Base-by-base conservation (phyloP, 1,284 basidiomycete genomes). In the Inonotus hispidus region DNA sequence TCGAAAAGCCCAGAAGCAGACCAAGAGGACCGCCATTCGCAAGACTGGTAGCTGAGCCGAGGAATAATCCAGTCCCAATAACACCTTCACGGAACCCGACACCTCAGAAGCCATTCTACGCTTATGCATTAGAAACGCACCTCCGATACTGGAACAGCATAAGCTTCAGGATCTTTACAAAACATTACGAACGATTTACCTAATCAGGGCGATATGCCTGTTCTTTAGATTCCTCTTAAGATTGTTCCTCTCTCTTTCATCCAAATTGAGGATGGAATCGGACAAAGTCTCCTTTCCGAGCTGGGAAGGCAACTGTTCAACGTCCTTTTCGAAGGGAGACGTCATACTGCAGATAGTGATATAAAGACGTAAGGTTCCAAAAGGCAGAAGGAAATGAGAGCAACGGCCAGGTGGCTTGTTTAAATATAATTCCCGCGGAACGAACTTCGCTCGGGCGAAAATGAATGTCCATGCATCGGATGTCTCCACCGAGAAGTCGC, bases 41-140 rank as follows among this genome's bases (percentile, higher is more conserved):
- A 23, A 89, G 72, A 29, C 83, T 73, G 56, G 59, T 78, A 2
- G 82, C 85, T 8, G 85, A 88, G 54, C 87, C 86, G 64, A 89
- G 72, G 72, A 85, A 86, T 29, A 87, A 72, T 25, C 79, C 82
- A 58, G 88, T 90, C 61, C 88, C 89, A 65, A 91, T 90, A 62
- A 91, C 88, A 74, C 88, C 87, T 85, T 75, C 77, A 38, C 43
- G 37, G 7, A 43, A 43, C 19, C 29, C 19, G 21, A 39, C 19
- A 23, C 5, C 23, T 29, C 37, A 32, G 57, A 52, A 50, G 32
- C 11, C 10, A 38, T 13, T 21, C 16, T 19, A 46, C 8, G 19
- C 6, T 19, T 10, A 25, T 14, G 13, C n/a, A 25, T 23, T 25
- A 8, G n/a, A 11, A n/a, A 45, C 58, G 29, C 7, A 59, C 58